Conservation (phyloP, 345 rosid genomes). For the Gossypium turneri region DNA sequence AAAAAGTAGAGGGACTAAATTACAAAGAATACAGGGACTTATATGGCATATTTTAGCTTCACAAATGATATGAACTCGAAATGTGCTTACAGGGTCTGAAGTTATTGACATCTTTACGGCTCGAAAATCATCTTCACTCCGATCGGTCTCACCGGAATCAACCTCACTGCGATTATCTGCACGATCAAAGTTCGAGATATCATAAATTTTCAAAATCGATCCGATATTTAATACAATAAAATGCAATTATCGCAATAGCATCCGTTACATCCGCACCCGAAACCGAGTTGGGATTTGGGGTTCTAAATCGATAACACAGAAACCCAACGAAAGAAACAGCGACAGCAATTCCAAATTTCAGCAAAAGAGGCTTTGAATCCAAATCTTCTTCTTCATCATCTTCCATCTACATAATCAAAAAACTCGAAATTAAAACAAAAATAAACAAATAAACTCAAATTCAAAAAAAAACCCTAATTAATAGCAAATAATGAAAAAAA, state of each 20-base stretch:
- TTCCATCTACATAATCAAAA: neutral
- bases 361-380: constrained; percentile 49
- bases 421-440: neutral
- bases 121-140: neutral
- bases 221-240: neutral
- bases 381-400: neutral
- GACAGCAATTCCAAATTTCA: constrained; percentile 64
- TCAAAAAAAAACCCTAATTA: neutral
- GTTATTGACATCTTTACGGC: constrained; percentile 8
- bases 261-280: constrained; percentile 32
- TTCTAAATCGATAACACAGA: constrained; percentile 50
- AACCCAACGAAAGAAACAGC: constrained; percentile 74
- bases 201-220: neutral
- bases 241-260: neutral
- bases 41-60: too few relatives aligned
- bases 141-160: constrained; percentile 18
- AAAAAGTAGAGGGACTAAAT: too few relatives aligned
- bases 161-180: constrained; percentile 31
- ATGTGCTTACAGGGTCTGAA: constrained; percentile 33
- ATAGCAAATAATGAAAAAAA: neutral
- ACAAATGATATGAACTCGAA: too few relatives aligned
- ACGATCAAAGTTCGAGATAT: neutral
- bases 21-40: too few relatives aligned
- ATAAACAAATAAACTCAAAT: neutral
- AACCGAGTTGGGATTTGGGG: constrained; percentile 31